These are phyloP conservation scores for Cladosporium austrohemisphaericum DNA, from an alignment of 2,329 filamentous ascomycete genomes.

Conservation along the genomic window DNA sequence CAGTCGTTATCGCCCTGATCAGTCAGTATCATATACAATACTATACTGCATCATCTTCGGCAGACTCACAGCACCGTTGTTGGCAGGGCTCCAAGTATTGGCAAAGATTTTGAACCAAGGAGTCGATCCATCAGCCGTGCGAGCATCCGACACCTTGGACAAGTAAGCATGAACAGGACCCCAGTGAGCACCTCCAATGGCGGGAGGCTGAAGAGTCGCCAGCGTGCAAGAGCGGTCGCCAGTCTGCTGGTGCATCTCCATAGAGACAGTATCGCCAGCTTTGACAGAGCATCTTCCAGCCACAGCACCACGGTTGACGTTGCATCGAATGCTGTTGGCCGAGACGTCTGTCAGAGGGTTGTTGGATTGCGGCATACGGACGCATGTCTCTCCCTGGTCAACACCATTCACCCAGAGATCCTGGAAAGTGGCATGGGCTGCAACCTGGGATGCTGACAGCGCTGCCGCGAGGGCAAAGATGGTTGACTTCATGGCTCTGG, in stretches of 20 bases:
- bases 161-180: slow-evolving; percentile 45
- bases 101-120: slow-evolving; percentile 55
- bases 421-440: slow-evolving; percentile 50
- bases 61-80: slow-evolving; percentile 9
- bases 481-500: slow-evolving; percentile 5
- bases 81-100: slow-evolving; percentile 43
- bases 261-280: slow-evolving; percentile 45
- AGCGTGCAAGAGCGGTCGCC: slow-evolving; percentile 43
- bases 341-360: slow-evolving; percentile 50
- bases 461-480: slow-evolving; percentile 9
- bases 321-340: slow-evolving; percentile 48
- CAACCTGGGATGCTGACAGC: slow-evolving; percentile 2
- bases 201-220: slow-evolving; percentile 34
- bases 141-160: slow-evolving; percentile 43
- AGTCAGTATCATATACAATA: background rate
- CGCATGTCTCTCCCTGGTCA: slow-evolving; percentile 42
- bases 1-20: slow-evolving; percentile 33
- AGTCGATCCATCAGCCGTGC: slow-evolving; percentile 33
- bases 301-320: slow-evolving; percentile 26
- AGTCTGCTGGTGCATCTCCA: slow-evolving; percentile 57
- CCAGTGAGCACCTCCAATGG: slow-evolving; percentile 54
- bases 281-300: slow-evolving; percentile 44
- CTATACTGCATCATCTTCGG: too few relatives aligned
- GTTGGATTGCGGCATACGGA: slow-evolving; percentile 50
- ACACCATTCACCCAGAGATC: slow-evolving; percentile 48